These are phyloP conservation scores for Cyberlindnera bimundalis DNA, from an alignment of 805 yeast genomes.

Conservation along the genomic window DNA sequence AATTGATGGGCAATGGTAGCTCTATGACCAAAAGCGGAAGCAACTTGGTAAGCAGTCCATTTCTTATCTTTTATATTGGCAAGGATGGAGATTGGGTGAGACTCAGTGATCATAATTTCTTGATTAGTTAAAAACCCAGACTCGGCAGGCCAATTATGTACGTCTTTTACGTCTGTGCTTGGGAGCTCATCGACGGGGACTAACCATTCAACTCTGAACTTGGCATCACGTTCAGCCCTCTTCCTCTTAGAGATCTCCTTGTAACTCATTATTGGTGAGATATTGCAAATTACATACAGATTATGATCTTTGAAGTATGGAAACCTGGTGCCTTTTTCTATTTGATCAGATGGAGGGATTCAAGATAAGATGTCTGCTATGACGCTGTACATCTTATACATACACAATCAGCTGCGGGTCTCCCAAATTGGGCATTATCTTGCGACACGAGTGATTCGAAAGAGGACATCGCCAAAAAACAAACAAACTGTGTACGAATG, in stretches of 20 bases:
- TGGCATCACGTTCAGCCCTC: constrained; percentile 37
- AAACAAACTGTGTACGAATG: no score
- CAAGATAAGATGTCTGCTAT: no score
- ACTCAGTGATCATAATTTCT: constrained; percentile 35
- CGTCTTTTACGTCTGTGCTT: constrained; percentile 34
- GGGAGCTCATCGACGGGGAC: constrained; percentile 17
- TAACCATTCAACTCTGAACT: constrained; percentile 29
- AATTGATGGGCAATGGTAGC: constrained; percentile 58
- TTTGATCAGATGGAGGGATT: no score
- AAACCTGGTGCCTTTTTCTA: no score
- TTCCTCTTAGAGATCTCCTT: constrained; percentile 41
- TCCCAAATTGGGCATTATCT: no score
- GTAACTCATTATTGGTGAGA: no score
- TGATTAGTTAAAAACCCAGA: constrained; percentile 32
- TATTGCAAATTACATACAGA: no score
- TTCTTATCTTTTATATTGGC: constrained; percentile 30
- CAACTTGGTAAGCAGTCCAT: constrained; percentile 43
- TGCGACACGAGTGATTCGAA: no score
- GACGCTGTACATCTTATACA: no score
- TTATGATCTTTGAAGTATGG: no score
- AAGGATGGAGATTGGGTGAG: constrained; percentile 18
- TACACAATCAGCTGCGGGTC: no score
- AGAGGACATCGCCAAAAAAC: no score
- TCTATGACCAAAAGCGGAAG: constrained; percentile 54
- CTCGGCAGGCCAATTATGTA: constrained; percentile 33